These are phyloP conservation scores for Penicillium simplicissimum DNA, from an alignment of 495 filamentous ascomycete genomes.

Conservation along the genomic window DNA sequence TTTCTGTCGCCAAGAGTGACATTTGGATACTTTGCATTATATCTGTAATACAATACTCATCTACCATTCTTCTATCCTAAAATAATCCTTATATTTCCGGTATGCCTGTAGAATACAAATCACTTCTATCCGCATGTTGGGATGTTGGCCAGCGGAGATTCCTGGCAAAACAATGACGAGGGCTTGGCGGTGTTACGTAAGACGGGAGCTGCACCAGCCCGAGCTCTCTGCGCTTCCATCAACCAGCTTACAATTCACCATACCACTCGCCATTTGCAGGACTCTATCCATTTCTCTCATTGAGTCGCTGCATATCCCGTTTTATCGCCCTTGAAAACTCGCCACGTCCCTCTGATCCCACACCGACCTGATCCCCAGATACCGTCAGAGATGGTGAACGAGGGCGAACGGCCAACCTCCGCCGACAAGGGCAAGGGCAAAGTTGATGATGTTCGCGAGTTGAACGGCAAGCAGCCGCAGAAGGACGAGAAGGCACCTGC, in stretches of 20 bases:
- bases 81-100: too few species aligned
- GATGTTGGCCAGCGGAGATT: conserved; percentile 1
- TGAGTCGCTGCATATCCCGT: conserved; percentile 12
- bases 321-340: background rate
- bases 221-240: conserved; percentile 43
- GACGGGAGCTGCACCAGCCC: conserved; percentile 42
- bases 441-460: conserved; percentile 61
- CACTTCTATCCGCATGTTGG: background rate
- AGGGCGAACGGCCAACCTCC: conserved; percentile 79
- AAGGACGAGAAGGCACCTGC: conserved; percentile 67
- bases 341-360: conserved; percentile 11
- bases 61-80: background rate
- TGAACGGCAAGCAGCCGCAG: conserved; percentile 62
- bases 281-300: conserved; percentile 19
- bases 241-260: conserved; percentile 44
- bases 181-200: conserved; percentile 41
- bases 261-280: conserved; percentile 35
- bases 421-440: conserved; percentile 97
- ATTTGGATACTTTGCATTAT: background rate
- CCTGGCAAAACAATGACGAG: conserved; percentile 29
- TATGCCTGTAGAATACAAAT: background rate
- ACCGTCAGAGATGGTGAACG: conserved; percentile 76
- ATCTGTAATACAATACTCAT: too few species aligned
- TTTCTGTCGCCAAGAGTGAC: conserved; percentile 32
- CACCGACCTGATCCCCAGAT: conserved; percentile 35